phyloP scores from a whole-genome alignment of 129 eudicot genomes.

The Lonicera japonica region DNA sequence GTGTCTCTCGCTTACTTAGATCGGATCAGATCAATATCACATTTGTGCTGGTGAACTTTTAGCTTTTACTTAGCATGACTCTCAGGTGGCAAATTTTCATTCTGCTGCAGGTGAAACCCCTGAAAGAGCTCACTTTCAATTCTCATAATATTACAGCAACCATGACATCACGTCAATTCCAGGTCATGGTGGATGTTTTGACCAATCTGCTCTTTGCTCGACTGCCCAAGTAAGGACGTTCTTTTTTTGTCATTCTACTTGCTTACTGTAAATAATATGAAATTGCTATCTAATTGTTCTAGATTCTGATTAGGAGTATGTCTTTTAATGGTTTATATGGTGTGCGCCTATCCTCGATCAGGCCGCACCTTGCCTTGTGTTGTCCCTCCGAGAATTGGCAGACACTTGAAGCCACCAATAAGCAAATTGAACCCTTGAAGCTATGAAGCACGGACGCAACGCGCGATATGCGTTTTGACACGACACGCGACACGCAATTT shows the following conservation, averaged over 20 bases:
- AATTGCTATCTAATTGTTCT: too few relatives aligned
- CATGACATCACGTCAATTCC: constrained; percentile 98
- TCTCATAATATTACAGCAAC: constrained; percentile 89
- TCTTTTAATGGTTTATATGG: too few relatives aligned
- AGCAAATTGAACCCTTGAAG: too few relatives aligned
- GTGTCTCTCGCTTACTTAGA: constrained; percentile 2
- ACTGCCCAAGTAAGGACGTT: constrained; percentile 78
- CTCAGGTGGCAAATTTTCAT: constrained; percentile 5
- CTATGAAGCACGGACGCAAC: too few relatives aligned
- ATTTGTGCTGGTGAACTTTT: background rate
- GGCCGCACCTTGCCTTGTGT: too few relatives aligned
- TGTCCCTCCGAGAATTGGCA: too few relatives aligned
- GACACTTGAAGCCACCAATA: too few relatives aligned
- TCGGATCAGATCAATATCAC: background rate
- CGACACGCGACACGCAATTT: too few relatives aligned
- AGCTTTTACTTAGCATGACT: background rate
- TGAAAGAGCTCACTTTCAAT: constrained; percentile 92
- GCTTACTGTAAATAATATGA: too few relatives aligned
- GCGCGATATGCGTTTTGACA: too few relatives aligned
- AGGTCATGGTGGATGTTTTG: constrained; percentile 96
- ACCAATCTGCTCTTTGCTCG: constrained; percentile 95
- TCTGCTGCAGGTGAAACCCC: constrained; percentile 84
- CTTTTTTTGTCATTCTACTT: background rate
- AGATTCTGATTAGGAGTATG: too few relatives aligned
- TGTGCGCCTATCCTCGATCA: too few relatives aligned